Evolutionary conservation across 306 rosid species (phyloP), one percentile per base, ranked within the genome.

Genomic region (Dryas octopetala): DNA sequence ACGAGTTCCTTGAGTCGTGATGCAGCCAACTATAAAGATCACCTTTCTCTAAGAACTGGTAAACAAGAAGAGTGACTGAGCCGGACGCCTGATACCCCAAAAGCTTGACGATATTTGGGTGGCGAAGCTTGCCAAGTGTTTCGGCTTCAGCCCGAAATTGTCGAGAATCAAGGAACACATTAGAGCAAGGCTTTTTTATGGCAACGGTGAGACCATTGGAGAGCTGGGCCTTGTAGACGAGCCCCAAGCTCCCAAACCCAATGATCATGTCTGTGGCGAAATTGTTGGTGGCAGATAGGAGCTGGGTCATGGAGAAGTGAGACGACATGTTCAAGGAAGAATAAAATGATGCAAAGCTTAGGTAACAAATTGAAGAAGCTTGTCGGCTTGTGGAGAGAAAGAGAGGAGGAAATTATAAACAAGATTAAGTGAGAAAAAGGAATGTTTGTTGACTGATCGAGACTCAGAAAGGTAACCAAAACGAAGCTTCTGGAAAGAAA

Each of bases 91-190:
- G 91, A 80, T 13, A 87, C 83, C 99, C 97, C 47, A 91, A 87
- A 60, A 95, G 85, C 59, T 80, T 88, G 2, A 92, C 97, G 75
- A 95, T 80, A 71, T 95, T 91, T 0, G 5, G 84, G 80, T 95
- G 99, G 9, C 74, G 80, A 79, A 95, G 88, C 73, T 73, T 78
- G 15, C 91, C 85, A 2, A 95, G 85, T 0, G 97, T 91, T 46
- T 95, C 98, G 96, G 91, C 85, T 84, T 94, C 97, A 14, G 98
- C 98, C 28, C 83, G 86, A 77, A 94, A 94, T 75, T 95, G 97
- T 1, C 99, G 95, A 62, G 87, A 90, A 4, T 97, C 99, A 74
- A 91, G 99, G 81, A 95, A 95, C 9, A 97, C 97, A 66, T 90
- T 92, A 4, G 79, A 95, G 43, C 89, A 85, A 16, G 90, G 97